These are phyloP conservation scores for Candida yuanshanica DNA, from an alignment of 805 yeast genomes.

Conservation along the genomic window DNA sequence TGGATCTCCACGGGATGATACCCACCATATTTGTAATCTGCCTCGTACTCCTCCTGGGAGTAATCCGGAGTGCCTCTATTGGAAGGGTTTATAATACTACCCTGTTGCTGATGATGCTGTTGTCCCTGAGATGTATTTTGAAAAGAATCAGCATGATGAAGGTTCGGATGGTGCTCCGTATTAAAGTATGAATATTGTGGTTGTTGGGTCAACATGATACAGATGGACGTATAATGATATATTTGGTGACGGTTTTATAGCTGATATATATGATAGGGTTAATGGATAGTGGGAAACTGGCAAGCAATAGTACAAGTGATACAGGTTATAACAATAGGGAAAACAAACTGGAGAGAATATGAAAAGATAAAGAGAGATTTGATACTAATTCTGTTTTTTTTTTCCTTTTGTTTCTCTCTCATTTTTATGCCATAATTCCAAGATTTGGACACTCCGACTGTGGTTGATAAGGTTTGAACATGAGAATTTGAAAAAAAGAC, in stretches of 20 bases:
- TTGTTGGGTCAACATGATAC: background rate
- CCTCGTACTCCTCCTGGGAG: slow-evolving; percentile 41
- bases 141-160: slow-evolving; percentile 13
- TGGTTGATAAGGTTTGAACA: background rate
- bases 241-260: no score
- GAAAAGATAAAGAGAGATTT: no score
- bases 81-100: no score
- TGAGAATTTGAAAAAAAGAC: no score
- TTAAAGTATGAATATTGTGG: background rate
- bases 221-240: no score
- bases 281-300: no score
- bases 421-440: slow-evolving; percentile 1
- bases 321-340: background rate
- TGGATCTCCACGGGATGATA: slow-evolving; percentile 58
- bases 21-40: slow-evolving; percentile 55
- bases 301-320: no score
- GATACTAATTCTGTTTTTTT: no score
- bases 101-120: background rate
- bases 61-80: slow-evolving; percentile 3
- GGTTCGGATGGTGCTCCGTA: slow-evolving; percentile 17
- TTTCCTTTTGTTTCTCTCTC: background rate
- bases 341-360: no score
- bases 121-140: slow-evolving; percentile 4
- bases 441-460: background rate
- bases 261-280: no score